phyloP scores from a whole-genome alignment of 495 filamentous ascomycete species.

The Penicillium coprophilum region DNA sequence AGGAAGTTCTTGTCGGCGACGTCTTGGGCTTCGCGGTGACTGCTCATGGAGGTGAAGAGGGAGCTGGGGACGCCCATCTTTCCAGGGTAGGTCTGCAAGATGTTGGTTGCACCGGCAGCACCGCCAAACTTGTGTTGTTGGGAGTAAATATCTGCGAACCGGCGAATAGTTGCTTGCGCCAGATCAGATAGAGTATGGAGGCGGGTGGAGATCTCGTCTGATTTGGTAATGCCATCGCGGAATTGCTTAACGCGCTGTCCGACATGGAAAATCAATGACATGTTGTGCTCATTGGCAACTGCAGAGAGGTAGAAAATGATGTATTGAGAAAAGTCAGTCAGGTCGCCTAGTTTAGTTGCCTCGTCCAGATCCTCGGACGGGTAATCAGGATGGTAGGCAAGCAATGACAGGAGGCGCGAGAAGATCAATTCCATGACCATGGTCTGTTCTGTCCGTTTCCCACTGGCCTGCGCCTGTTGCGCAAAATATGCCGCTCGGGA shows the following conservation, averaged over 20 bases:
- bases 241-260: slow-evolving; percentile 92
- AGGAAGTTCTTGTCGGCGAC: slow-evolving; percentile 82
- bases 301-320: slow-evolving; percentile 83
- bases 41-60: slow-evolving; percentile 71
- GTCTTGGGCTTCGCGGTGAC: slow-evolving; percentile 74
- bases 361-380: slow-evolving; percentile 44
- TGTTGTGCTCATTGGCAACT: slow-evolving; percentile 81
- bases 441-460: slow-evolving; percentile 48
- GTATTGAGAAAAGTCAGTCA: slow-evolving; percentile 80
- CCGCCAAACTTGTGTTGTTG: slow-evolving; percentile 51
- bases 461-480: slow-evolving; percentile 36
- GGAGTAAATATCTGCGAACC: slow-evolving; percentile 65
- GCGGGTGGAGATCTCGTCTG: slow-evolving; percentile 50
- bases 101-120: slow-evolving; percentile 68
- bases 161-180: slow-evolving; percentile 75
- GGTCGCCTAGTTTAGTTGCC: slow-evolving; percentile 59
- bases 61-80: slow-evolving; percentile 78
- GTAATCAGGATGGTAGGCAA: slow-evolving; percentile 96
- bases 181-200: slow-evolving; percentile 90
- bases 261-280: slow-evolving; percentile 86
- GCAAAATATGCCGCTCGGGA: slow-evolving; percentile 61
- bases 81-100: slow-evolving; percentile 74
- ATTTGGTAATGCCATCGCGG: slow-evolving; percentile 67
- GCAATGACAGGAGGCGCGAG: slow-evolving; percentile 76
- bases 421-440: slow-evolving; percentile 81